A percentile compares a stretch with the other conserved stretches of the same genome.
Evolutionary conservation across 257 asterid genomes (phyloP).

Genomic region (Salvia hispanica): DNA sequence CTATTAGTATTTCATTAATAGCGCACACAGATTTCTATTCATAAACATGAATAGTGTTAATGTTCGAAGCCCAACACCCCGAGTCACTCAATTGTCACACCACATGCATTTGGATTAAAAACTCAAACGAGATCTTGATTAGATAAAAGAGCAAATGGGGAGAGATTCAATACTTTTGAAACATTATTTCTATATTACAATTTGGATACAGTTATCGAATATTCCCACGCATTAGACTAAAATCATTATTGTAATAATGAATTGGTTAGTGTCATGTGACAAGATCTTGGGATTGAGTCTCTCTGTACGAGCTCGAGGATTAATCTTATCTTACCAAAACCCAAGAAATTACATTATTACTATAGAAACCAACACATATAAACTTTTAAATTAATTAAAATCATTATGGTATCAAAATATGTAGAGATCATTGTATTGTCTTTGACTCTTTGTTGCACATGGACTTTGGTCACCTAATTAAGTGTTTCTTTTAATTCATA

Average conservation of each 20-base stretch:
- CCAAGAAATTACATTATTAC: constrained; percentile 16
- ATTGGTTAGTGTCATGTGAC: constrained; percentile 53
- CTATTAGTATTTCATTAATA: constrained; percentile 14
- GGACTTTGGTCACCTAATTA: constrained; percentile 19
- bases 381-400: neutral
- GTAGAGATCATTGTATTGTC: constrained; percentile 21
- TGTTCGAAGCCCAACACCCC: constrained; percentile 32
- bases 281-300: constrained; percentile 72
- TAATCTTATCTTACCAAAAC: constrained; percentile 44
- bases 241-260: constrained; percentile 38
- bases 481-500: neutral
- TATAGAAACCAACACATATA: no score
- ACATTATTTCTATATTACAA: constrained; percentile 16
- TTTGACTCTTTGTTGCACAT: constrained; percentile 22
- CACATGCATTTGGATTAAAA: constrained; percentile 53
- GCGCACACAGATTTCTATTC: constrained; percentile 22
- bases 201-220: constrained; percentile 62
- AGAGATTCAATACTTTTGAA: constrained; percentile 37
- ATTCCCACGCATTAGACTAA: constrained; percentile 73
- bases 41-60: constrained; percentile 2
- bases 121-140: constrained; percentile 36
- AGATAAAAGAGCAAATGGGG: constrained; percentile 41
- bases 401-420: neutral
- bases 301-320: constrained; percentile 42
- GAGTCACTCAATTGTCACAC: constrained; percentile 54